Evolutionary conservation across 306 rosid genomes (phyloP).

Genomic region (Dalbergia cochinchinensis): DNA sequence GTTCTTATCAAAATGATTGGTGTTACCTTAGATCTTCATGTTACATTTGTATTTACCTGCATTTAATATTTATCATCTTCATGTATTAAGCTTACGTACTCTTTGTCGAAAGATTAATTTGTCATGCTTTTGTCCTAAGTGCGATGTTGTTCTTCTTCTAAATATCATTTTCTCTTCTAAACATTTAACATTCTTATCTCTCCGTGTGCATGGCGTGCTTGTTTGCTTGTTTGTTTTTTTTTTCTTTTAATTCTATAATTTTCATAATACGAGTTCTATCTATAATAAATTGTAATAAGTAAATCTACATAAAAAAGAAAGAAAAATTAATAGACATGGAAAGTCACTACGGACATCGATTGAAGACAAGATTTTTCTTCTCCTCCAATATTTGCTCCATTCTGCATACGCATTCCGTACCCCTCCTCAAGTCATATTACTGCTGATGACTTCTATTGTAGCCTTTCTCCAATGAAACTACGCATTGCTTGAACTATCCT

Average conservation of each 20-base stretch:
- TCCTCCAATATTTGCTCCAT: constrained; percentile 38
- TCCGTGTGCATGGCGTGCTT: too few relatives aligned
- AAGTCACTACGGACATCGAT: too few relatives aligned
- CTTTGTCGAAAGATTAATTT: background rate
- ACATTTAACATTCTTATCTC: background rate
- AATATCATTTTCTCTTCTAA: background rate
- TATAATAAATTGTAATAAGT: background rate
- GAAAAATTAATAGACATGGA: too few relatives aligned
- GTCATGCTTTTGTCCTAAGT: background rate
- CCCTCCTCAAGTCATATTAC: constrained; percentile 21
- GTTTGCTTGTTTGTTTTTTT: too few relatives aligned
- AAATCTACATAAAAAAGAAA: background rate
- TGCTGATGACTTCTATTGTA: background rate
- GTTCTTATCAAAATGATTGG: background rate
- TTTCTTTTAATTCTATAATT: too few relatives aligned
- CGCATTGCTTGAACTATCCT: constrained; percentile 30
- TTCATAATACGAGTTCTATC: background rate
- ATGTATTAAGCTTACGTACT: background rate
- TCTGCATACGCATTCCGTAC: constrained; percentile 3
- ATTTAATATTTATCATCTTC: background rate
- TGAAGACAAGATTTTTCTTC: constrained; percentile 23
- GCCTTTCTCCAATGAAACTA: background rate
- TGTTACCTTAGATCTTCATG: constrained; percentile 21
- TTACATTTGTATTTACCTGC: background rate
- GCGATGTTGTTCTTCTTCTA: too few relatives aligned